A percentile compares a stretch with the other conserved stretches of the same genome.
Evolutionary conservation across 192 early-diverging fungal species (phyloP).

Genomic region (Coemansia sp.): DNA sequence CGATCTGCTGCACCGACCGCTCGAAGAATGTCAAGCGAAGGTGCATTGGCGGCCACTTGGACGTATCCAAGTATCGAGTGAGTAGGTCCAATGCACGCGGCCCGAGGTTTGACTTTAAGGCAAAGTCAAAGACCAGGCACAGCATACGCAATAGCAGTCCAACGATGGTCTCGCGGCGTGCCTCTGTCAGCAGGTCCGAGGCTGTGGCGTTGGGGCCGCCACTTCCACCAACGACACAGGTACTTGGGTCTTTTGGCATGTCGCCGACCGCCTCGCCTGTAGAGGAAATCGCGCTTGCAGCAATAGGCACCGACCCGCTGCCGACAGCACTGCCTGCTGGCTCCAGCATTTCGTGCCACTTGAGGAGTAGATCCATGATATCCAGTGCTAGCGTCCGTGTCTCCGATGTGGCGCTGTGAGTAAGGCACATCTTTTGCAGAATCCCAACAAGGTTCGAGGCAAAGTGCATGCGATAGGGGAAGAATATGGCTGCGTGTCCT

Average conservation of each 20-base stretch:
- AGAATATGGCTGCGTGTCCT: conserved; percentile 88
- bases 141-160: conserved; percentile 52
- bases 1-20: conserved; percentile 54
- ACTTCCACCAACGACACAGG: background rate
- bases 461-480: conserved; percentile 86
- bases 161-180: conserved; percentile 49
- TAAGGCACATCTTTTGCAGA: conserved; percentile 84
- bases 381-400: conserved; percentile 86
- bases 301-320: background rate
- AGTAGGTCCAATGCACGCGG: conserved; percentile 45
- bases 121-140: conserved; percentile 56
- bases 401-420: conserved; percentile 84
- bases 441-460: conserved; percentile 86
- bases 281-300: background rate
- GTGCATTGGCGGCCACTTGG: conserved; percentile 47
- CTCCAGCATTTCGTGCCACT: conserved; percentile 82
- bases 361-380: conserved; percentile 85
- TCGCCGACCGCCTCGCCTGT: background rate
- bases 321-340: conserved; percentile 7
- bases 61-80: conserved; percentile 39
- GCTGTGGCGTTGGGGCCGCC: background rate
- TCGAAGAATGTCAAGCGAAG: conserved; percentile 55
- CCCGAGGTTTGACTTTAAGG: conserved; percentile 42
- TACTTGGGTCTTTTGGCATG: background rate
- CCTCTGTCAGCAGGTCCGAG: conserved; percentile 34